Conservation (phyloP, 345 rosid species). For the Corymbia maculata region DNA sequence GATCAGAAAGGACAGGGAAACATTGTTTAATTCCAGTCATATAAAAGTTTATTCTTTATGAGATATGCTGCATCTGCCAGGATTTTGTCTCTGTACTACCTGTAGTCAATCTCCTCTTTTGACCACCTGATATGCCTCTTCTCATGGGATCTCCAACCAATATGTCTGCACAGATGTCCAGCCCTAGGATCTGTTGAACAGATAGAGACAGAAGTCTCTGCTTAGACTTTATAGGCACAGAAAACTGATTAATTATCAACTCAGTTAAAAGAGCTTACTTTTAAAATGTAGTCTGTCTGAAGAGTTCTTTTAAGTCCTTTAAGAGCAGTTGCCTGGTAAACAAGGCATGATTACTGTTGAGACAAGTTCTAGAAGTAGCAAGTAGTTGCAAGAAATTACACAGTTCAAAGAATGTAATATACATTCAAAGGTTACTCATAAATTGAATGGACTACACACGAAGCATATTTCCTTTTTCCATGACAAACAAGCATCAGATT, state of each 20-base stretch:
- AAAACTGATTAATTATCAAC: neutral
- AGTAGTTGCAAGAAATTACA: neutral
- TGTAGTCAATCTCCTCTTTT: conserved; percentile 36
- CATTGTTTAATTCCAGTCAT: neutral
- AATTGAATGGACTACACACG: neutral
- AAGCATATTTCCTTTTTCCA: neutral
- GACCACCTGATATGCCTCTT: conserved; percentile 46
- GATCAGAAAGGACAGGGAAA: neutral
- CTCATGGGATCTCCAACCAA: conserved; percentile 33
- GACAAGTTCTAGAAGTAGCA: neutral
- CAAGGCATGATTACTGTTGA: neutral
- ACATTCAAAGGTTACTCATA: neutral
- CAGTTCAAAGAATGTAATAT: neutral
- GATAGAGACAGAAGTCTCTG: neutral
- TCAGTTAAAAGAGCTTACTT: conserved; percentile 3
- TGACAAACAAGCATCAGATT: neutral
- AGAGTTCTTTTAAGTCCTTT: conserved; percentile 23
- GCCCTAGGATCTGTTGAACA: conserved; percentile 25
- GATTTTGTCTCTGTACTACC: conserved; percentile 7
- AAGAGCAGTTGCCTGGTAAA: conserved; percentile 23
- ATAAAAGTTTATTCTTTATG: neutral
- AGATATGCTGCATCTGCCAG: neutral
- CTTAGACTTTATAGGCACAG: neutral
- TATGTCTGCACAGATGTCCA: conserved; percentile 37
- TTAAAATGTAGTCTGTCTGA: conserved; percentile 39